A percentile compares a stretch with the other conserved stretches of the same genome.
These are phyloP conservation scores for Hapsidospora chrysogenum DNA, from an alignment of 495 filamentous ascomycete species.

Conservation along the genomic window DNA sequence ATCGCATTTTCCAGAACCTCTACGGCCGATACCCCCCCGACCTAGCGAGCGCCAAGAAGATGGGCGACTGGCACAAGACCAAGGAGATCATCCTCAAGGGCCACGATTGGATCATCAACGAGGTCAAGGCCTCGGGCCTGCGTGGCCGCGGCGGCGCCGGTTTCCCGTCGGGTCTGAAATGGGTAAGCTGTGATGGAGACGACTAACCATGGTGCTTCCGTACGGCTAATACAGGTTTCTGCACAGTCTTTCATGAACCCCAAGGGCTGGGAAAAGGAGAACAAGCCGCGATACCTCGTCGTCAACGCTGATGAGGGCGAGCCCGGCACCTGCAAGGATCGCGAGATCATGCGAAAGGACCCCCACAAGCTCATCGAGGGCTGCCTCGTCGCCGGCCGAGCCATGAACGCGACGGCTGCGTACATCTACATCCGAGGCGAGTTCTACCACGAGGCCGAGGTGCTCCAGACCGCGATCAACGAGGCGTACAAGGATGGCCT, in stretches of 20 bases:
- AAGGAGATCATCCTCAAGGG: slow-evolving; percentile 96
- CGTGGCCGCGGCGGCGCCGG: slow-evolving; percentile 93
- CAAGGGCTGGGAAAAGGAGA: slow-evolving; percentile 98
- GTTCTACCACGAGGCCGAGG: slow-evolving; percentile 92
- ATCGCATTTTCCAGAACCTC: slow-evolving; percentile 96
- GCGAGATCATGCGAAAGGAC: slow-evolving; percentile 99
- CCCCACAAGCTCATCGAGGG: slow-evolving; percentile 97
- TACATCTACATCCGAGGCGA: slow-evolving; percentile 99
- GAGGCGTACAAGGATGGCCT: slow-evolving; percentile 88
- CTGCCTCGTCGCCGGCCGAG: slow-evolving; percentile 87
- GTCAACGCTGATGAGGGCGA: slow-evolving; percentile 99
- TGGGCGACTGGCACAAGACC: slow-evolving; percentile 98
- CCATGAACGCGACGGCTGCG: slow-evolving; percentile 94
- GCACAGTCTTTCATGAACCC: slow-evolving; percentile 99
- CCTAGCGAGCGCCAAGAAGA: slow-evolving; percentile 89
- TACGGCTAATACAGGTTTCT: too few species aligned
- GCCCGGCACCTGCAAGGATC: slow-evolving; percentile 97
- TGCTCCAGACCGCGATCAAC: slow-evolving; percentile 88
- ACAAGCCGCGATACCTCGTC: slow-evolving; percentile 85
- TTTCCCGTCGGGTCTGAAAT: slow-evolving; percentile 97
- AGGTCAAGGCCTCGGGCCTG: slow-evolving; percentile 90
- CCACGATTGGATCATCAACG: slow-evolving; percentile 95
- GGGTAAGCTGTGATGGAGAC: slow-evolving; percentile 53
- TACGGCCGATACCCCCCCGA: slow-evolving; percentile 85
- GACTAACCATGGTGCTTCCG: slow-evolving; percentile 9